These are phyloP conservation scores for Phyllosticta citriasiana DNA, from an alignment of 2,329 filamentous ascomycete species.

Conservation along the genomic window DNA sequence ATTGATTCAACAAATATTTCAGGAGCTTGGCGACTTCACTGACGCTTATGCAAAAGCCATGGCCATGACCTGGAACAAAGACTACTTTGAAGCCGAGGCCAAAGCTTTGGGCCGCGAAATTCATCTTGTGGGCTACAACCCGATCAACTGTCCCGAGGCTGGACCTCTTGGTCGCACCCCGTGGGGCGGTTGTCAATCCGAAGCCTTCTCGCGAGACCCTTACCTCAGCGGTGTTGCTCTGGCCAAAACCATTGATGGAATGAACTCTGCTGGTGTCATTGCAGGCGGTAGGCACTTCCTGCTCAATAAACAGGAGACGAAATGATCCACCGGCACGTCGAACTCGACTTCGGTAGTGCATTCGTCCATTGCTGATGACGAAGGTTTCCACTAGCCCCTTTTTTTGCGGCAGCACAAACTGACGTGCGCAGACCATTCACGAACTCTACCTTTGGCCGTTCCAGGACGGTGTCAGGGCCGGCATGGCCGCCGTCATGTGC, in stretches of 20 bases:
- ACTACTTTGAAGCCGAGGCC: constrained; percentile 13
- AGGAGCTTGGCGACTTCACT: constrained; percentile 4
- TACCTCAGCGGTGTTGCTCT: constrained; percentile 1
- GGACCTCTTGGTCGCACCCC: constrained; percentile 2
- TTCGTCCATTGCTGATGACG: constrained; percentile 17
- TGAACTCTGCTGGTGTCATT: constrained; percentile 3
- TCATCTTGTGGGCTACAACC: constrained; percentile 15
- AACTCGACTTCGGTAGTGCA: background rate
- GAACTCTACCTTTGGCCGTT: constrained; percentile 25
- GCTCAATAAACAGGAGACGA: constrained; percentile 23
- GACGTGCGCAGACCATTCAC: constrained; percentile 13
- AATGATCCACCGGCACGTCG: constrained; percentile 8
- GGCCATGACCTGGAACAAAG: constrained; percentile 17
- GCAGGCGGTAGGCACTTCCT: constrained; percentile 17
- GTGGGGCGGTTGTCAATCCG: constrained; percentile 3
- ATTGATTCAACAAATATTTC: background rate
- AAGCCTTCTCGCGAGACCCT: constrained; percentile 4
- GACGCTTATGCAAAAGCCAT: constrained; percentile 7
- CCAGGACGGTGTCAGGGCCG: constrained; percentile 20
- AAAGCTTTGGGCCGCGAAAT: constrained; percentile 15
- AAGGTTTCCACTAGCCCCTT: background rate
- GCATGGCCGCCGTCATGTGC: constrained; percentile 22
- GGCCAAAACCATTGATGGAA: background rate
- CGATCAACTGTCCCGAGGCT: constrained; percentile 14
- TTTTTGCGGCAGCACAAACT: constrained; percentile 7